phyloP scores from a whole-genome alignment of 768 basidiomycete species.

The Mycena venus region DNA sequence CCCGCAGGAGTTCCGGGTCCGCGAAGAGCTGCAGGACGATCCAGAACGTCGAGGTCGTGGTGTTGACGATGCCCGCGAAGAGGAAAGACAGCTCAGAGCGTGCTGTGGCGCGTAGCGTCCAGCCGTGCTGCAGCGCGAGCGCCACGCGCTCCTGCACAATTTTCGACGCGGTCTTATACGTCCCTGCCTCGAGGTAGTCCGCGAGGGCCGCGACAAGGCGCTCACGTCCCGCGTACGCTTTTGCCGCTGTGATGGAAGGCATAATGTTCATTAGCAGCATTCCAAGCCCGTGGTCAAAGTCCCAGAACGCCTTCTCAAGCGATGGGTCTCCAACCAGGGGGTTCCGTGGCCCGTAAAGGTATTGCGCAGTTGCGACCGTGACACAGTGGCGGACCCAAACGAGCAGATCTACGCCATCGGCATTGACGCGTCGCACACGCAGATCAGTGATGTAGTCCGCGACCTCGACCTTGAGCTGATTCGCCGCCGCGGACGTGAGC shows the following conservation, averaged over 20 bases:
- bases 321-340: constrained; percentile 15
- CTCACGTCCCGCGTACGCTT: constrained; percentile 21
- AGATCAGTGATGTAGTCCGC: background rate
- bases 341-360: constrained; percentile 26
- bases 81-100: constrained; percentile 32
- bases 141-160: constrained; percentile 24
- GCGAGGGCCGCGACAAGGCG: constrained; percentile 15
- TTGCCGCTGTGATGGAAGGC: constrained; percentile 17
- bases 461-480: constrained; percentile 4
- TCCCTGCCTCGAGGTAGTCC: constrained; percentile 25
- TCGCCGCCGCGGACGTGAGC: constrained; percentile 23
- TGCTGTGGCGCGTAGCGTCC: constrained; percentile 14
- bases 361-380: constrained; percentile 22
- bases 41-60: constrained; percentile 29
- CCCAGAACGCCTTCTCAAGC: constrained; percentile 30
- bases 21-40: constrained; percentile 24
- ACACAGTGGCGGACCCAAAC: constrained; percentile 28
- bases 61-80: constrained; percentile 33
- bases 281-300: constrained; percentile 28
- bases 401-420: constrained; percentile 20
- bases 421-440: background rate
- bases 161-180: constrained; percentile 17
- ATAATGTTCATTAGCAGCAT: constrained; percentile 17
- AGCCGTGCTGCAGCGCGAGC: constrained; percentile 27
- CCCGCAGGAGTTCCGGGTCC: constrained; percentile 9